Conservation (phyloP, 2,329 filamentous ascomycete genomes). For the Epichloe brachyelytri region DNA sequence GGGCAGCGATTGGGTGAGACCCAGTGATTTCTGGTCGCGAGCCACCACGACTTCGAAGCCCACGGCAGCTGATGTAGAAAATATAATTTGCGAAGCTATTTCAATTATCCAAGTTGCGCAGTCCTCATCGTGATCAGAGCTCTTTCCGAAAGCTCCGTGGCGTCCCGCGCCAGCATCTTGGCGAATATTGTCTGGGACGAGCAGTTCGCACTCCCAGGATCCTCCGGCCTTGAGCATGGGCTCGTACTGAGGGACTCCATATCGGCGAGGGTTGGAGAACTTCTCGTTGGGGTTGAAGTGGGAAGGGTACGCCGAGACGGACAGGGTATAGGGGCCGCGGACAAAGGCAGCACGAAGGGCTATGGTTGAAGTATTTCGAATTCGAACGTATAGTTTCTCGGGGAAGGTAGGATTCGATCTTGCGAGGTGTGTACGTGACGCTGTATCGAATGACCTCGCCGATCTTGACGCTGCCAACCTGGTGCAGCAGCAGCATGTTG, state of each 20-base stretch:
- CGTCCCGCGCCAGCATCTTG: slow-evolving; percentile 42
- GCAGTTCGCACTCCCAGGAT: slow-evolving; percentile 67
- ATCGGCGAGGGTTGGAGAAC: slow-evolving; percentile 52
- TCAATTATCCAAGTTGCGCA: slow-evolving; percentile 82
- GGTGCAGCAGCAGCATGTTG: slow-evolving; percentile 81
- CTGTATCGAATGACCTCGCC: slow-evolving; percentile 89
- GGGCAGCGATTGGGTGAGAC: slow-evolving; percentile 40
- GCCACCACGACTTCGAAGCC: slow-evolving; percentile 79
- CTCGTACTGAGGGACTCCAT: slow-evolving; percentile 82
- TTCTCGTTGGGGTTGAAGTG: slow-evolving; percentile 74
- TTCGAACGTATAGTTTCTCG: slow-evolving; percentile 64
- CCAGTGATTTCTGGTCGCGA: slow-evolving; percentile 72
- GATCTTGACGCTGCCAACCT: slow-evolving; percentile 82
- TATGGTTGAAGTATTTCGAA: slow-evolving; percentile 85
- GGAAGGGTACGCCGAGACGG: slow-evolving; percentile 73
- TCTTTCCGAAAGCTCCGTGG: slow-evolving; percentile 32
- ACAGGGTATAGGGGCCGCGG: slow-evolving; percentile 87
- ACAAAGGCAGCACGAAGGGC: slow-evolving; percentile 90
- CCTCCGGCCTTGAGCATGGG: slow-evolving; percentile 93
- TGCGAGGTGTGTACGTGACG: slow-evolving; percentile 76
- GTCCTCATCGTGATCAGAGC: slow-evolving; percentile 32
- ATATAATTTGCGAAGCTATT: slow-evolving; percentile 83
- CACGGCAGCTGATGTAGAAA: slow-evolving; percentile 78
- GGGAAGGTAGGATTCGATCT: slow-evolving; percentile 83
- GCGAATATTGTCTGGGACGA: slow-evolving; percentile 66